Evolutionary conservation across 1,284 basidiomycete genomes (phyloP).

Genomic region (Retiboletus flavoniger): DNA sequence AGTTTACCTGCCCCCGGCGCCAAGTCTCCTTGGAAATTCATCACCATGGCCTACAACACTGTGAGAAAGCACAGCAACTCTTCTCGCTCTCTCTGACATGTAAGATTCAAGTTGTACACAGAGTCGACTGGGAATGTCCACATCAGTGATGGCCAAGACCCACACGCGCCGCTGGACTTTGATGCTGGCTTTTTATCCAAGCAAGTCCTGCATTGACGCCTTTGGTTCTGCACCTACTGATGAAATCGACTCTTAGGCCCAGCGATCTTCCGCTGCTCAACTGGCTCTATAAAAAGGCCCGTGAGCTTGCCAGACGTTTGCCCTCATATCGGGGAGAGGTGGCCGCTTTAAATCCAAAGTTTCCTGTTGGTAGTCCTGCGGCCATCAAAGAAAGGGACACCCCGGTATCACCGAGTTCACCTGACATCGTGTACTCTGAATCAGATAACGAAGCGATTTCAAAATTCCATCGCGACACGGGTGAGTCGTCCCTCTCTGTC

Average conservation of each 20-base stretch:
- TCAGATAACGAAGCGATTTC: constrained; percentile 58
- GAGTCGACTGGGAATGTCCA: constrained; percentile 27
- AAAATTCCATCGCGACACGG: constrained; percentile 36
- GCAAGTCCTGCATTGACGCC: background rate
- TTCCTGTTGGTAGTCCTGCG: constrained; percentile 46
- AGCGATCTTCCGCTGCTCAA: constrained; percentile 1
- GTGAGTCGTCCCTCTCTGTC: constrained; percentile 19
- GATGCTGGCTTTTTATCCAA: constrained; percentile 10
- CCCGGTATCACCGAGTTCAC: constrained; percentile 42
- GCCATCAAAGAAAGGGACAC: constrained; percentile 30
- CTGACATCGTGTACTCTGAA: constrained; percentile 51
- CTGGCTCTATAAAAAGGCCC: constrained; percentile 41
- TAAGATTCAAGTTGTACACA: constrained; percentile 21
- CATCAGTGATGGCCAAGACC: constrained; percentile 20
- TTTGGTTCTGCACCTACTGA: background rate
- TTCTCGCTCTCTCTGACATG: background rate
- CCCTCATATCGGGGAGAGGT: constrained; percentile 53
- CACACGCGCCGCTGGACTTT: constrained; percentile 21
- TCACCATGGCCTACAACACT: background rate
- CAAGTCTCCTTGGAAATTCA: constrained; percentile 6
- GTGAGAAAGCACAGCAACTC: background rate
- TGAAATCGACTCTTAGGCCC: background rate
- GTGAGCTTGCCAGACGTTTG: constrained; percentile 49
- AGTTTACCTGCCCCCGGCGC: background rate
- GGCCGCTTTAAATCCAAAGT: constrained; percentile 45